phyloP scores from a whole-genome alignment of 352 stramenopile genomes.

The Phytophthora pinifolia region DNA sequence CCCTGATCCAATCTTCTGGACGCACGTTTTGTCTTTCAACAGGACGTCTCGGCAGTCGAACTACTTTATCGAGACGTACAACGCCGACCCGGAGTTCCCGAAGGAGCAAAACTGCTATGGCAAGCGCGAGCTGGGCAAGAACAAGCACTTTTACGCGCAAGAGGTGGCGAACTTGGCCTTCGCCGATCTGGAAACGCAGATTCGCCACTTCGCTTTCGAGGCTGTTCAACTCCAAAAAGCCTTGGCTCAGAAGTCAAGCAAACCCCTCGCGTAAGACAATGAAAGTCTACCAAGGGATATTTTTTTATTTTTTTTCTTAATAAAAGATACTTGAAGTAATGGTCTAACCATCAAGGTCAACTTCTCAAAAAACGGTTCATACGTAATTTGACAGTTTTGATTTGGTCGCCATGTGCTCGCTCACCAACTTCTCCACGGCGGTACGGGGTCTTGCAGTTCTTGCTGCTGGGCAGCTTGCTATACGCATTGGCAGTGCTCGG shows the following conservation, averaged over 20 bases:
- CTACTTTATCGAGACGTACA: conserved; percentile 48
- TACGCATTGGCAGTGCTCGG: conserved; percentile 10
- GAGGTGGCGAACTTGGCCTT: conserved; percentile 11
- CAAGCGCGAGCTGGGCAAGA: conserved; percentile 22
- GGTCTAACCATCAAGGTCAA: too few relatives aligned
- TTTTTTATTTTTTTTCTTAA: too few relatives aligned
- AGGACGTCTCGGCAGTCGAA: conserved; percentile 23
- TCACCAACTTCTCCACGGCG: conserved; percentile 1
- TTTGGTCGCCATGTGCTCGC: background rate
- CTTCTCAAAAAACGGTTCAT: too few relatives aligned
- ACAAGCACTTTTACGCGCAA: conserved; percentile 18
- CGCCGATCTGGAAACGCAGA: conserved; percentile 9
- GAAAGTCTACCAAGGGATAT: too few relatives aligned
- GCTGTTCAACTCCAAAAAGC: background rate
- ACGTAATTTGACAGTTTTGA: too few relatives aligned
- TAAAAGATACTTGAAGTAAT: too few relatives aligned
- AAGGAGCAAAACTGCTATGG: conserved; percentile 48
- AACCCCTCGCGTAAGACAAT: too few relatives aligned
- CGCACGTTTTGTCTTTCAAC: conserved; percentile 49
- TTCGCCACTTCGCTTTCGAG: conserved; percentile 21
- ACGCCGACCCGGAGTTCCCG: conserved; percentile 28
- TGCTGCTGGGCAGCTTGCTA: conserved; percentile 15
- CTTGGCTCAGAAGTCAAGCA: too few relatives aligned
- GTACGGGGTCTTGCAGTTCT: conserved; percentile 3
- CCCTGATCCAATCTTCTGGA: conserved; percentile 45